phyloP scores from a whole-genome alignment of 805 yeast genomes.

The Candida jianshihensis region DNA sequence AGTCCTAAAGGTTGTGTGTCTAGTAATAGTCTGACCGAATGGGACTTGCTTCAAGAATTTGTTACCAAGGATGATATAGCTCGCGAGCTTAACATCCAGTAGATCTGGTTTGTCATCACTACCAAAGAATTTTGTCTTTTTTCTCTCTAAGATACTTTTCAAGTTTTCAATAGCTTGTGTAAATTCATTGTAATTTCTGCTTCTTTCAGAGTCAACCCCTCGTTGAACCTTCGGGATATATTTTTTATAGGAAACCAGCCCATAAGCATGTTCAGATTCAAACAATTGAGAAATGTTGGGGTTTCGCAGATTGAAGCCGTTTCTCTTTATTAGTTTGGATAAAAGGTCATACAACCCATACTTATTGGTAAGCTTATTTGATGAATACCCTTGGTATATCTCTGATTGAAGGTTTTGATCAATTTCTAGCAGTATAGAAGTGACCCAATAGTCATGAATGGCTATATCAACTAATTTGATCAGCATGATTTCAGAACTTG shows the following conservation, averaged over 20 bases:
- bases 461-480: constrained; percentile 38
- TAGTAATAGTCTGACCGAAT: constrained; percentile 3
- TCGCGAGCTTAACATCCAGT: constrained; percentile 26
- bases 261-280: constrained; percentile 2
- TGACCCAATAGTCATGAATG: constrained; percentile 45
- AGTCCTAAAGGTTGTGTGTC: constrained; percentile 7
- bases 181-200: constrained; percentile 17
- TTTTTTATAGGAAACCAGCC: constrained; percentile 2
- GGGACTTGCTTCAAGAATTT: constrained; percentile 12
- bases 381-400: constrained; percentile 14
- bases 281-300: constrained; percentile 20
- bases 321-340: constrained; percentile 22
- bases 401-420: constrained; percentile 13
- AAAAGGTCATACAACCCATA: constrained; percentile 12
- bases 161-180: constrained; percentile 20
- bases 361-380: constrained; percentile 4
- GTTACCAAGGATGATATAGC: constrained; percentile 22
- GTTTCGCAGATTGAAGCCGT: constrained; percentile 32
- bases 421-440: constrained; percentile 23
- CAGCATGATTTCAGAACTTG: constrained; percentile 28
- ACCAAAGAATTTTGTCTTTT: constrained; percentile 11
- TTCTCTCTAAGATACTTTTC: constrained; percentile 13
- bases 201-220: constrained; percentile 11
- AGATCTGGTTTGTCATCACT: constrained; percentile 16
- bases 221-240: constrained; percentile 5